Evolutionary conservation across 139 green algal genomes (phyloP).

Genomic region (Trebouxia sp.): DNA sequence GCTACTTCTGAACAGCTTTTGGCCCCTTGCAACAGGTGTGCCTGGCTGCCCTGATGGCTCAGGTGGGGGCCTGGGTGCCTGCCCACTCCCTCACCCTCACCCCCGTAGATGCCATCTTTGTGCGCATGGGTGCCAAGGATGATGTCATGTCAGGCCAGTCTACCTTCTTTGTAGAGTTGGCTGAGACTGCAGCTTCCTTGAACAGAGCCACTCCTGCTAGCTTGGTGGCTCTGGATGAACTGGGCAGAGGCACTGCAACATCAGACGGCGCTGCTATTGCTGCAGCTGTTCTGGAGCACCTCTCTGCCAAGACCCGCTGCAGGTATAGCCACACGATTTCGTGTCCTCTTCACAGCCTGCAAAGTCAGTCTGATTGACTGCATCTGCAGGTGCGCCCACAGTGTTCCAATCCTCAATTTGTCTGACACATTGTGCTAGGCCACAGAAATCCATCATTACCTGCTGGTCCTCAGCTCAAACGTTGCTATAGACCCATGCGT

Average conservation of each 20-base stretch:
- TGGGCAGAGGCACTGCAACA: constrained; percentile 96
- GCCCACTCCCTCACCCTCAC: constrained; percentile 75
- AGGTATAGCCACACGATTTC: constrained; percentile 40
- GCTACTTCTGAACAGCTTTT: no score
- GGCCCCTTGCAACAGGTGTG: constrained; percentile 57
- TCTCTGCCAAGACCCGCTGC: constrained; percentile 59
- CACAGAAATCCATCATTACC: no score
- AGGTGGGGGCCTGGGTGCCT: constrained; percentile 89
- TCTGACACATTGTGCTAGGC: no score
- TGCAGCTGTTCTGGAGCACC: constrained; percentile 83
- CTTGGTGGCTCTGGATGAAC: constrained; percentile 95
- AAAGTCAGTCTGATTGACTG: no score
- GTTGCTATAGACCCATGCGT: no score
- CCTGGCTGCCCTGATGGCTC: constrained; percentile 84
- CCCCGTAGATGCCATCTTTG: constrained; percentile 89
- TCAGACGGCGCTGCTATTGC: constrained; percentile 95
- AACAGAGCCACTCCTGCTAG: constrained; percentile 57
- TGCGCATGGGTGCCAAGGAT: constrained; percentile 95
- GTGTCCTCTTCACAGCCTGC: no score
- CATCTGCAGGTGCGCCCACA: no score
- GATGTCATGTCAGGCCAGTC: constrained; percentile 90
- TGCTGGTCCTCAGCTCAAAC: no score
- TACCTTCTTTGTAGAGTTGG: constrained; percentile 97
- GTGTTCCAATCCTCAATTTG: no score
- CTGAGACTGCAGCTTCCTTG: constrained; percentile 91